Percentiles rank a stretch among this genome's conserved stretches.
Evolutionary conservation across 2,329 filamentous ascomycete species (phyloP).

Genomic region (Arthroderma uncinatum): DNA sequence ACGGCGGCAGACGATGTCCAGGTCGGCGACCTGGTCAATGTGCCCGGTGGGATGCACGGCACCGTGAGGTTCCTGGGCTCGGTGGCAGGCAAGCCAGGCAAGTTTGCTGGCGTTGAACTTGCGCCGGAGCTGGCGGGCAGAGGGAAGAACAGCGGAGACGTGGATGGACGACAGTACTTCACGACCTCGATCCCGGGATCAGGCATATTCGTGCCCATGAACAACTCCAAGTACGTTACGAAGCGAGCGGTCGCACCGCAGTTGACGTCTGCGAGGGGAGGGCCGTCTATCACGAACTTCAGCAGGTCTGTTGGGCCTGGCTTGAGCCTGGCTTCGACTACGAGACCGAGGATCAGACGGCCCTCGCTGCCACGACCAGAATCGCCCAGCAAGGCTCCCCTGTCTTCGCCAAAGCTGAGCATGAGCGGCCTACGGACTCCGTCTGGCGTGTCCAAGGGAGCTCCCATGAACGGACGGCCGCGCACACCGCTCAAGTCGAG

Average conservation of each 20-base stretch:
- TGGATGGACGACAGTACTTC: slow-evolving; percentile 80
- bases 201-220: slow-evolving; percentile 84
- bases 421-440: slow-evolving; percentile 45
- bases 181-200: slow-evolving; percentile 63
- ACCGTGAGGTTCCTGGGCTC: slow-evolving; percentile 78
- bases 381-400: slow-evolving; percentile 53
- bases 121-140: slow-evolving; percentile 64
- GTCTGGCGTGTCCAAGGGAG: slow-evolving; percentile 35
- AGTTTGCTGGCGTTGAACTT: slow-evolving; percentile 87
- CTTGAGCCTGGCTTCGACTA: slow-evolving; percentile 54
- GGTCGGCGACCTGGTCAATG: slow-evolving; percentile 76
- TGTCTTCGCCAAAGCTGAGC: slow-evolving; percentile 43
- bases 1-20: slow-evolving; percentile 42
- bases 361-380: slow-evolving; percentile 78
- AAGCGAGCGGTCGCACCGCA: slow-evolving; percentile 57
- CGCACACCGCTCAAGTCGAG: slow-evolving; percentile 31
- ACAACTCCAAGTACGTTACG: slow-evolving; percentile 57
- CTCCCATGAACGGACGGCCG: slow-evolving; percentile 29
- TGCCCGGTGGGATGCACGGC: slow-evolving; percentile 86
- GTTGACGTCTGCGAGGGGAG: slow-evolving; percentile 50
- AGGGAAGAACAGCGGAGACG: slow-evolving; percentile 93
- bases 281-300: slow-evolving; percentile 63
- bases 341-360: slow-evolving; percentile 54
- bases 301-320: slow-evolving; percentile 74
- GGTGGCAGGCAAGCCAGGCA: slow-evolving; percentile 79